Conservation (phyloP, 1,139 yeast species). For the Chernovozyma aurita region DNA sequence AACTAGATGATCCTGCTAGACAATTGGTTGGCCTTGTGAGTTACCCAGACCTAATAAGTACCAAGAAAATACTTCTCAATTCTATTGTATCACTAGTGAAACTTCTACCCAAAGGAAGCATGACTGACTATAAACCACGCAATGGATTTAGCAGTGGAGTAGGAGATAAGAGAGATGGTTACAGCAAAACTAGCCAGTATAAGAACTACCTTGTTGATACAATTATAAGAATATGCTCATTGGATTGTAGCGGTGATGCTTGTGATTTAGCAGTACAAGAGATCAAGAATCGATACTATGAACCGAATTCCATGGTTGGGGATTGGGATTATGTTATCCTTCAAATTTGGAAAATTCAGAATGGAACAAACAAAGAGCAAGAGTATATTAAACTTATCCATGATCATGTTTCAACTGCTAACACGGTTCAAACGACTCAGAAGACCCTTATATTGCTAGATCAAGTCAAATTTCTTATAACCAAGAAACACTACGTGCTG, state of each 20-base stretch:
- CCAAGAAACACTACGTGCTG: constrained; percentile 20
- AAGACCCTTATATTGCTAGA: constrained; percentile 34
- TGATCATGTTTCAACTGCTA: constrained; percentile 13
- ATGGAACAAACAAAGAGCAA: constrained; percentile 22
- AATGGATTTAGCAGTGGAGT: constrained; percentile 30
- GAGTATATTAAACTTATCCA: constrained; percentile 25
- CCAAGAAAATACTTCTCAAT: constrained; percentile 13
- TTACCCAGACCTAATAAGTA: constrained; percentile 18
- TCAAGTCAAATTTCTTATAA: constrained; percentile 35
- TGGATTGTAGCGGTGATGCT: constrained; percentile 17
- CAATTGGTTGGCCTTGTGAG: constrained; percentile 35
- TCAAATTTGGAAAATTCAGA: constrained; percentile 24
- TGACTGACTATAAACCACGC: constrained; percentile 23
- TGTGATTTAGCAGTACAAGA: constrained; percentile 19
- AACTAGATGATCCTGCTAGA: constrained; percentile 30
- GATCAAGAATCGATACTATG: constrained; percentile 10
- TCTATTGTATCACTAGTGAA: constrained; percentile 19
- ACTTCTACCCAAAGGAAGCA: constrained; percentile 24
- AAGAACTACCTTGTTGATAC: constrained; percentile 33
- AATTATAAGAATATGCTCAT: constrained; percentile 20
- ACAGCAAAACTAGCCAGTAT: constrained; percentile 25
- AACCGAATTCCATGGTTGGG: constrained; percentile 3
- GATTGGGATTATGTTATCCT: constrained; percentile 31
- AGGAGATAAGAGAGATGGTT: constrained; percentile 21
- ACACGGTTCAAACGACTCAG: constrained; percentile 21